Evolutionary conservation across 2,329 filamentous ascomycete genomes (phyloP).

Genomic region (Cytospora chrysosperma): DNA sequence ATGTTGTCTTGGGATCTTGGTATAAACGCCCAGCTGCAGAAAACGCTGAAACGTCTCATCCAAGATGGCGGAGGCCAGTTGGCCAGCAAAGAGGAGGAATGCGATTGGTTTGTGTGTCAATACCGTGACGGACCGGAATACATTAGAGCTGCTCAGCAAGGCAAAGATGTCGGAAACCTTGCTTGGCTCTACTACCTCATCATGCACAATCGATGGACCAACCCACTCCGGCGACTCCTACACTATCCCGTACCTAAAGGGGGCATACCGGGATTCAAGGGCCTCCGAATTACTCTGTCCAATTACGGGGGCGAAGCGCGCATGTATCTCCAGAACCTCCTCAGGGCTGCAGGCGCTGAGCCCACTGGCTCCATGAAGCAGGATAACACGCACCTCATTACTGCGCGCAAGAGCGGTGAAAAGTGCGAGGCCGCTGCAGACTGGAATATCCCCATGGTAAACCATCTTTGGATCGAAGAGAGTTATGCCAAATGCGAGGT

Average conservation of each 20-base stretch:
- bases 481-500: constrained; percentile 87
- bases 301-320: constrained; percentile 96
- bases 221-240: constrained; percentile 75
- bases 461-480: constrained; percentile 97
- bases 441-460: constrained; percentile 87
- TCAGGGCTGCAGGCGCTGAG: constrained; percentile 77
- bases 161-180: constrained; percentile 86
- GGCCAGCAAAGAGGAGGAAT: constrained; percentile 62
- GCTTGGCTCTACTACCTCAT: constrained; percentile 94
- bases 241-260: constrained; percentile 83
- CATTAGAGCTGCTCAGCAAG: constrained; percentile 67
- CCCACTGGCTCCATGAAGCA: constrained; percentile 95
- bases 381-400: constrained; percentile 94
- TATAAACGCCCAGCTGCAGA: constrained; percentile 64
- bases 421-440: constrained; percentile 91
- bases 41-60: constrained; percentile 71
- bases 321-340: constrained; percentile 88
- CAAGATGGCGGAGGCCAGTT: constrained; percentile 68
- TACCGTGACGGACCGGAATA: constrained; percentile 83
- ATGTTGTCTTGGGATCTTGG: constrained; percentile 74
- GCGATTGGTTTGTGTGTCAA: constrained; percentile 83
- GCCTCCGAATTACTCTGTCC: constrained; percentile 80
- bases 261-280: constrained; percentile 77
- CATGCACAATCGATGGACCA: constrained; percentile 84
- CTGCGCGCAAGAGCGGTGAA: constrained; percentile 83